These are phyloP conservation scores for Irpex rosettiformis DNA, from an alignment of 1,284 basidiomycete genomes.

Conservation along the genomic window DNA sequence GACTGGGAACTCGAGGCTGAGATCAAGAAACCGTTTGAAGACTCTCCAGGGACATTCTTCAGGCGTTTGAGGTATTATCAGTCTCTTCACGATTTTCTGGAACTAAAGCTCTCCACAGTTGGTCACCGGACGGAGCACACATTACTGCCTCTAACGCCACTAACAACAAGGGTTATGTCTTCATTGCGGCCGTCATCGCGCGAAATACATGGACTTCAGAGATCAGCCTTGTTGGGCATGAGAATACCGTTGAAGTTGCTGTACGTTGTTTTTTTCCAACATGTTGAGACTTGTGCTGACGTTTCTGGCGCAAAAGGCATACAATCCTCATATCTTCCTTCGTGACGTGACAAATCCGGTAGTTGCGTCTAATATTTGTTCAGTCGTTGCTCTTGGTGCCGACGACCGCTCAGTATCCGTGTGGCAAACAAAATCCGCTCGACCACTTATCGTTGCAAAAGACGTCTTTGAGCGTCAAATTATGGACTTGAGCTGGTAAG, in stretches of 20 bases:
- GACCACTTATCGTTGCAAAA: conserved; percentile 88
- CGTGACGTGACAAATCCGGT: conserved; percentile 64
- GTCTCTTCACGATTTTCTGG: background rate
- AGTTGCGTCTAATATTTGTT: conserved; percentile 75
- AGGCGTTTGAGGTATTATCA: conserved; percentile 73
- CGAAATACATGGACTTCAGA: conserved; percentile 85
- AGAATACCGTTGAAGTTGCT: conserved; percentile 96
- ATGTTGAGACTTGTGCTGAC: conserved; percentile 19
- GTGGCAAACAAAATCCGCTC: conserved; percentile 89
- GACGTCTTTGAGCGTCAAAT: conserved; percentile 95
- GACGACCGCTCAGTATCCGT: conserved; percentile 88
- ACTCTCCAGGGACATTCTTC: conserved; percentile 96
- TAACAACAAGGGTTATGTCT: conserved; percentile 93
- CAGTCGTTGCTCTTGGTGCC: conserved; percentile 87
- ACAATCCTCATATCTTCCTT: conserved; percentile 91
- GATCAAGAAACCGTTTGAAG: conserved; percentile 87
- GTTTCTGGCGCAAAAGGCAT: conserved; percentile 49
- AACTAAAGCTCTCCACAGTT: conserved; percentile 45
- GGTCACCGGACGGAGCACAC: conserved; percentile 98
- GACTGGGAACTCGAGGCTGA: conserved; percentile 88
- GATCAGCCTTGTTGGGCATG: conserved; percentile 94
- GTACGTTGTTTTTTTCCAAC: conserved; percentile 40
- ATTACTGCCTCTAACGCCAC: conserved; percentile 97
- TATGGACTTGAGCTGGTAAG: conserved; percentile 93
- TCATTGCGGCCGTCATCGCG: conserved; percentile 94